Evolutionary conservation across 2,329 filamentous ascomycete genomes (phyloP).

Genomic region (Aureobasidium vineae): DNA sequence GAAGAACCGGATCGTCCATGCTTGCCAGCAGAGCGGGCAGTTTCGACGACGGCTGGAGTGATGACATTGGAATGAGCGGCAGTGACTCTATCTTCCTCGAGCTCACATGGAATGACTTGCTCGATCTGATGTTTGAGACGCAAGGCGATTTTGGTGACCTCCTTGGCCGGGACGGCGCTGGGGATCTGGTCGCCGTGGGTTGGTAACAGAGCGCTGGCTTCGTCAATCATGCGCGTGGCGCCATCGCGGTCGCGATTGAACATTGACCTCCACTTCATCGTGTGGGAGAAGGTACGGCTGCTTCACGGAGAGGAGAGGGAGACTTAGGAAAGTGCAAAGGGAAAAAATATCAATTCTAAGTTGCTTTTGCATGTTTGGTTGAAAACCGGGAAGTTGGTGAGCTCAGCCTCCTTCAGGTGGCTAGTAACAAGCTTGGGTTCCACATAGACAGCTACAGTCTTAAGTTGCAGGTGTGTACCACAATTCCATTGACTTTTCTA

Average conservation of each 20-base stretch:
- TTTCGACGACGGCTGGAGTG: slow-evolving; percentile 72
- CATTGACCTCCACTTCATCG: slow-evolving; percentile 22
- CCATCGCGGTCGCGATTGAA: slow-evolving; percentile 18
- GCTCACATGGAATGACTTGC: slow-evolving; percentile 83
- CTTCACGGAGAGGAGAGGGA: background rate
- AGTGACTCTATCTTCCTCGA: slow-evolving; percentile 73
- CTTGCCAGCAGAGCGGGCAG: slow-evolving; percentile 74
- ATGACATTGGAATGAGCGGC: slow-evolving; percentile 82
- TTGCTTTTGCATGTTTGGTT: slow-evolving; percentile 5
- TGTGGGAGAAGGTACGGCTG: background rate
- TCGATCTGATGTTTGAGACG: slow-evolving; percentile 89
- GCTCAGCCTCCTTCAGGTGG: slow-evolving; percentile 7
- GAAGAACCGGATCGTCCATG: slow-evolving; percentile 30
- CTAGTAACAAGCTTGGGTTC: slow-evolving; percentile 1
- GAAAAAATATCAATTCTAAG: background rate
- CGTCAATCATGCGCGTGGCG: slow-evolving; percentile 20
- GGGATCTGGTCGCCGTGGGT: slow-evolving; percentile 58
- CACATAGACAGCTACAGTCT: background rate
- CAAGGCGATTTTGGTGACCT: slow-evolving; percentile 86
- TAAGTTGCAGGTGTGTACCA: background rate
- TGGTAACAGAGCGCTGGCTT: slow-evolving; percentile 54
- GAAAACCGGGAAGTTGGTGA: slow-evolving; percentile 15
- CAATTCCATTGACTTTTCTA: background rate
- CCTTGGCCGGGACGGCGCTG: slow-evolving; percentile 68
- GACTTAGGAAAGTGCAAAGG: background rate